Percentiles rank a stretch among this genome's conserved stretches.
Conservation (phyloP, 306 rosid species). For the Sesbania bispinosa region DNA sequence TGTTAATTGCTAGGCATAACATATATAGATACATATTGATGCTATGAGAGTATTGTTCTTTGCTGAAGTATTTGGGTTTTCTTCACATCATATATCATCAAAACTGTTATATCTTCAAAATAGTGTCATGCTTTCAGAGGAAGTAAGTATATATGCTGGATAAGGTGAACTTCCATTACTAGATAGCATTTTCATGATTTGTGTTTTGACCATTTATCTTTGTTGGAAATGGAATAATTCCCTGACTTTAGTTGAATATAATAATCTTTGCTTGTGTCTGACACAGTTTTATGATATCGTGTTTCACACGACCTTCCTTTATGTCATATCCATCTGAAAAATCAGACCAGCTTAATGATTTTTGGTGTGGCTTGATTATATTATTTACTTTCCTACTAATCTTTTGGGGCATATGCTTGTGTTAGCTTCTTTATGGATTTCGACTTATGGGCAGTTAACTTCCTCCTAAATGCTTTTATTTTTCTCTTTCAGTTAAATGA, state of each 20-base stretch:
- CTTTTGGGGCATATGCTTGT: neutral
- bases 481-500: neutral
- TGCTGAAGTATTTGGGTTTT: too few species aligned
- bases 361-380: neutral
- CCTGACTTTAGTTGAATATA: neutral
- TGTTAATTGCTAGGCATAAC: neutral
- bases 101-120: neutral
- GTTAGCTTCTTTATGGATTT: slow-evolving; percentile 7
- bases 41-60: too few species aligned
- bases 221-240: neutral
- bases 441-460: neutral
- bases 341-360: neutral
- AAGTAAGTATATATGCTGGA: neutral
- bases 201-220: neutral
- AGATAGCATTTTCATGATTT: neutral
- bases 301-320: neutral
- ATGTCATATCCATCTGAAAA: slow-evolving; percentile 14
- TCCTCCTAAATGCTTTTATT: neutral
- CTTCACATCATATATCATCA: neutral
- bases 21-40: neutral
- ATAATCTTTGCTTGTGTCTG: neutral
- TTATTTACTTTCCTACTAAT: neutral
- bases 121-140: neutral
- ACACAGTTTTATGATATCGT: neutral
- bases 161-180: neutral